A percentile compares a stretch with the other conserved stretches of the same genome.
phyloP scores from a whole-genome alignment of 306 rosid species.

The Vigna angularis region DNA sequence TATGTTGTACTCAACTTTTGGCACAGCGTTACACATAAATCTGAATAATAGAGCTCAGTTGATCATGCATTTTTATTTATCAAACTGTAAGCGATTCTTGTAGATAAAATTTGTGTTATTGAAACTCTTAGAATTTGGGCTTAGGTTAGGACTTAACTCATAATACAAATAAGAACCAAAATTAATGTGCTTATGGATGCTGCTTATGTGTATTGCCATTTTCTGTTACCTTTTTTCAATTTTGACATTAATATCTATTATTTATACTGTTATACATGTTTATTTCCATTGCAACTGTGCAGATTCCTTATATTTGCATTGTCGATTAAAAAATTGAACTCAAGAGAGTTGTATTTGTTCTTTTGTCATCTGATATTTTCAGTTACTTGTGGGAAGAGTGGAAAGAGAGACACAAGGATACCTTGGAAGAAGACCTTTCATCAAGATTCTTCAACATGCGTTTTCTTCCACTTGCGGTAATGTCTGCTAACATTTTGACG shows the following conservation, averaged over 20 bases:
- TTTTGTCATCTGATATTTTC: slow-evolving; percentile 43
- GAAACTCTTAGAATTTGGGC: neutral
- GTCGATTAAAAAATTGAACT: slow-evolving; percentile 29
- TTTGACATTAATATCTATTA: neutral
- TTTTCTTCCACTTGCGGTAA: slow-evolving; percentile 86
- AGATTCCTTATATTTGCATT: slow-evolving; percentile 9
- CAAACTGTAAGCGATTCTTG: neutral
- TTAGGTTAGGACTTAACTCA: neutral
- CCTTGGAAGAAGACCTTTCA: slow-evolving; percentile 61
- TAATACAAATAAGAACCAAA: slow-evolving; percentile 8
- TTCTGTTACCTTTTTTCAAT: slow-evolving; percentile 16
- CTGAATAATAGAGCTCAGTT: neutral
- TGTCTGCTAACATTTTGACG: slow-evolving; percentile 35
- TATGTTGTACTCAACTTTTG: neutral
- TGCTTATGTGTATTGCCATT: neutral
- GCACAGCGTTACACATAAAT: neutral
- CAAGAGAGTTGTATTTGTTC: slow-evolving; percentile 1
- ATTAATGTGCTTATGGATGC: neutral
- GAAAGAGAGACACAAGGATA: slow-evolving; percentile 83
- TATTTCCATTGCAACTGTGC: slow-evolving; percentile 5
- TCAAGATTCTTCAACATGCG: slow-evolving; percentile 74
- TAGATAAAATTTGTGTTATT: neutral
- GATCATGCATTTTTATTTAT: neutral
- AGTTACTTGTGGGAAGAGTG: slow-evolving; percentile 96
- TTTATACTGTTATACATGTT: slow-evolving; percentile 16